A percentile compares a stretch with the other conserved stretches of the same genome.
phyloP scores from a whole-genome alignment of 352 stramenopile species.

The Globisporangium yorkense region DNA sequence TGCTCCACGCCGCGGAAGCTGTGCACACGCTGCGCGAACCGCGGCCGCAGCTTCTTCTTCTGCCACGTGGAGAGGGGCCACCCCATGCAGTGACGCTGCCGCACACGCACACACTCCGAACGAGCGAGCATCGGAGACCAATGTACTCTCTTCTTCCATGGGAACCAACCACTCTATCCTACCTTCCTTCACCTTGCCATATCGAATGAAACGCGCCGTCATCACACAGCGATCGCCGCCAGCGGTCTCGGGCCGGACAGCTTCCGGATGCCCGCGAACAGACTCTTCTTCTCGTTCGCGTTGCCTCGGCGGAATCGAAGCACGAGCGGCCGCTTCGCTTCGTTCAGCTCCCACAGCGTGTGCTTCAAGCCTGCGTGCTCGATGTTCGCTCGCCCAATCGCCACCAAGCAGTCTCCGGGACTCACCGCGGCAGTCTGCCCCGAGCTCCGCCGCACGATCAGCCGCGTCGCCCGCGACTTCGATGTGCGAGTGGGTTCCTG shows the following conservation, averaged over 20 bases:
- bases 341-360: constrained; percentile 80
- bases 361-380: constrained; percentile 83
- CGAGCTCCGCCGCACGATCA: constrained; percentile 72
- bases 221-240: constrained; percentile 42
- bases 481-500: constrained; percentile 34
- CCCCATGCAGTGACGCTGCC: constrained; percentile 50
- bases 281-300: constrained; percentile 66
- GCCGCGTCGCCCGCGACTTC: constrained; percentile 45
- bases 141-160: background rate
- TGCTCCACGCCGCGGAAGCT: constrained; percentile 31
- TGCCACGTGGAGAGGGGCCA: constrained; percentile 75
- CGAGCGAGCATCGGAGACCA: background rate
- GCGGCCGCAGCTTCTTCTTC: constrained; percentile 43
- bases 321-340: constrained; percentile 61
- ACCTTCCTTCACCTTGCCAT: background rate
- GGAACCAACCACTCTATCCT: background rate
- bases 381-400: constrained; percentile 77
- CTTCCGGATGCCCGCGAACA: constrained; percentile 50
- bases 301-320: constrained; percentile 79
- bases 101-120: background rate
- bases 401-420: constrained; percentile 74
- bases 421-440: constrained; percentile 70
- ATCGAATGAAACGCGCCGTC: background rate
- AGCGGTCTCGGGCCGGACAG: constrained; percentile 19
- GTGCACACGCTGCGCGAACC: constrained; percentile 34